These are phyloP conservation scores for Cladosporium sp. DNA, from an alignment of 2,329 filamentous ascomycete species.

Conservation along the genomic window DNA sequence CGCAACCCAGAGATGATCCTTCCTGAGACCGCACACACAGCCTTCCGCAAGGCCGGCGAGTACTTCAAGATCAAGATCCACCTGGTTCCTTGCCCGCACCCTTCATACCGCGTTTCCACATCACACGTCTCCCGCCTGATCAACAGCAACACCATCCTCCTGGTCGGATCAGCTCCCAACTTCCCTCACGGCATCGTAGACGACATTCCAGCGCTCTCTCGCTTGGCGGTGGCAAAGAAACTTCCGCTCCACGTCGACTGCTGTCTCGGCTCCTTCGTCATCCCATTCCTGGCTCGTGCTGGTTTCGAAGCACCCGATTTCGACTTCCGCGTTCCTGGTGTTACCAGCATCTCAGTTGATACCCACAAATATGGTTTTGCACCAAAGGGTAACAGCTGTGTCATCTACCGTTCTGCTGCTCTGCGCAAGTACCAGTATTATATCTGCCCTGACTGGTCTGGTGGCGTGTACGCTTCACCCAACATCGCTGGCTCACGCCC, in stretches of 20 bases:
- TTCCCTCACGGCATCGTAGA: constrained; percentile 98
- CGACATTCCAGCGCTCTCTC: constrained; percentile 81
- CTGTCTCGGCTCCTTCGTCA: constrained; percentile 91
- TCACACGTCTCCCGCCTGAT: constrained; percentile 75
- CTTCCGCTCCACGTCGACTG: constrained; percentile 94
- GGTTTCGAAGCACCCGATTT: constrained; percentile 86
- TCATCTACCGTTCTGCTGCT: constrained; percentile 77
- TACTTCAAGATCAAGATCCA: constrained; percentile 98
- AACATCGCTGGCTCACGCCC: constrained; percentile 88
- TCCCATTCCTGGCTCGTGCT: constrained; percentile 88
- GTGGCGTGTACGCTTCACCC: constrained; percentile 92
- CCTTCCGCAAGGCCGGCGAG: constrained; percentile 88
- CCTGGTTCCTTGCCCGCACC: constrained; percentile 79
- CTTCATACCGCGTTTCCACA: constrained; percentile 78
- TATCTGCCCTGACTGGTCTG: constrained; percentile 88
- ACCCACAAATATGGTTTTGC: constrained; percentile 99
- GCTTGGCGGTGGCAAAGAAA: constrained; percentile 72
- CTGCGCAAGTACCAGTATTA: constrained; percentile 94
- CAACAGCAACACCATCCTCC: constrained; percentile 88
- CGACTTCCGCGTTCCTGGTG: constrained; percentile 89
- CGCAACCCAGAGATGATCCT: constrained; percentile 97
- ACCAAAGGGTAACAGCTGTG: constrained; percentile 91
- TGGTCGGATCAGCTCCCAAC: constrained; percentile 93
- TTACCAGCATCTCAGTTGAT: constrained; percentile 92
- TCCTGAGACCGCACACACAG: constrained; percentile 89